Evolutionary conservation across 2,329 filamentous ascomycete species (phyloP).

Genomic region (Ceratocystis harringtonii): DNA sequence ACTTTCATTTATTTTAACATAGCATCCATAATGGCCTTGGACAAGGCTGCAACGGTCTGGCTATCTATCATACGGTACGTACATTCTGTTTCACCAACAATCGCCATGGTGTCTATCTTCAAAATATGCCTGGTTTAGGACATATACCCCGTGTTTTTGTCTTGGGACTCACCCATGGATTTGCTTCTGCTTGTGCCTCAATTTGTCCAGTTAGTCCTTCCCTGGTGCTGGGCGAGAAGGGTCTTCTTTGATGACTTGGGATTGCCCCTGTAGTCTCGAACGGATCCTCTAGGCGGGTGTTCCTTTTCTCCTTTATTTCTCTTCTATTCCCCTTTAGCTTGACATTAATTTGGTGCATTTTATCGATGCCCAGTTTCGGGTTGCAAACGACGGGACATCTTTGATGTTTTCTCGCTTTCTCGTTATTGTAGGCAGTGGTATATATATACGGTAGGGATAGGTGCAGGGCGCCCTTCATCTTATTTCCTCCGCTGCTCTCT

Average conservation of each 20-base stretch:
- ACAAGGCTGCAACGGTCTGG: neutral
- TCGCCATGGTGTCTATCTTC: too few species aligned
- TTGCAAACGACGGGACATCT: neutral
- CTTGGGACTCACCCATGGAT: too few species aligned
- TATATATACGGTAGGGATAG: neutral
- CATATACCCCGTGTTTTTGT: too few species aligned
- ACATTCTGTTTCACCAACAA: too few species aligned
- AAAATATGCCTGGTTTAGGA: too few species aligned
- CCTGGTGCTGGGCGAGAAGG: neutral
- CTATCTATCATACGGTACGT: neutral
- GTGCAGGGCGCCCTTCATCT: neutral
- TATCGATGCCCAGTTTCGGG: neutral
- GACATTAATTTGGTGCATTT: neutral
- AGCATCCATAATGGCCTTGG: neutral
- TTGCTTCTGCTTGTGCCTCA: too few species aligned
- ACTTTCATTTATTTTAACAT: neutral
- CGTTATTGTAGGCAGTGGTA: neutral
- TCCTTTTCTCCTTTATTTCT: conserved; percentile 3
- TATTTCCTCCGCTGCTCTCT: neutral
- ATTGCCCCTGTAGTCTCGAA: neutral
- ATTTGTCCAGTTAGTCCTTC: too few species aligned
- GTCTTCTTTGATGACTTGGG: neutral
- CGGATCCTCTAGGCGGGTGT: neutral
- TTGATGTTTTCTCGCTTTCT: neutral
- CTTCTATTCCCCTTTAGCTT: conserved; percentile 3